Base-by-base conservation (phyloP, 768 basidiomycete genomes). In the Leucosporidium scottii region DNA sequence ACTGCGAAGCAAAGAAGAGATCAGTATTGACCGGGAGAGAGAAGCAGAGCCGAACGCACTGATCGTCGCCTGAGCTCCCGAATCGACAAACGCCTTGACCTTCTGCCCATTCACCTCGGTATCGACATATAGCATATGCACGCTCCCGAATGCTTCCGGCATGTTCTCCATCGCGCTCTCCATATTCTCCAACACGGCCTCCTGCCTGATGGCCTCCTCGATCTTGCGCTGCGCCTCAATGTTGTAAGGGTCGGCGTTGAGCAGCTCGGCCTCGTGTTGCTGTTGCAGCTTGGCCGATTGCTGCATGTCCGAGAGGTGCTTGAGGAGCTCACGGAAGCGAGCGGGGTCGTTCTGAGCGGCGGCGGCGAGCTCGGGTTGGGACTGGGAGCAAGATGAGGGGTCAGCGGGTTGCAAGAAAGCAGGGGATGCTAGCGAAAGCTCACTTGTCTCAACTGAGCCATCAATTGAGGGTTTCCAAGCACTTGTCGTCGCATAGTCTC, bases 31-130 rank as follows among this genome's bases (percentile, higher is more conserved):
- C 4, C 23, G 34, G 44, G 12, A n/a, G 27, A 23, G 17, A 44
- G 13, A 54, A 12, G 4, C 2, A 5, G 44, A 51, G 47, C 8
- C 20, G 28, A 18, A 80, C 87, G 74, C 74, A 93, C 93, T 97
- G 80, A 97, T 97, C 2, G 94, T 99, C 70, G 86, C 85, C 75
- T 99, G 96, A 17, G 96, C 96, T 51, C 94, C 96, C 71, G 92
- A 96, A 77, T 99, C 96, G 53, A 99, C 96, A 74, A 99, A 99
- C 0, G 96, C 96, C 78, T 91, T 93, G 48, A 98, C 86, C 5
- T 88, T 88, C 67, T 83, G 82, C 1, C 88, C 87, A 75, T 99
- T 99, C 3, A 99, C 91, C 75, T 97, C 96, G 0, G 93, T 86
- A 30, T 87, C 84, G 70, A 98, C 89, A 74, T 96, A 99, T 64